Conservation (phyloP, 129 eudicot species). For the Heracleum sosnowskyi region DNA sequence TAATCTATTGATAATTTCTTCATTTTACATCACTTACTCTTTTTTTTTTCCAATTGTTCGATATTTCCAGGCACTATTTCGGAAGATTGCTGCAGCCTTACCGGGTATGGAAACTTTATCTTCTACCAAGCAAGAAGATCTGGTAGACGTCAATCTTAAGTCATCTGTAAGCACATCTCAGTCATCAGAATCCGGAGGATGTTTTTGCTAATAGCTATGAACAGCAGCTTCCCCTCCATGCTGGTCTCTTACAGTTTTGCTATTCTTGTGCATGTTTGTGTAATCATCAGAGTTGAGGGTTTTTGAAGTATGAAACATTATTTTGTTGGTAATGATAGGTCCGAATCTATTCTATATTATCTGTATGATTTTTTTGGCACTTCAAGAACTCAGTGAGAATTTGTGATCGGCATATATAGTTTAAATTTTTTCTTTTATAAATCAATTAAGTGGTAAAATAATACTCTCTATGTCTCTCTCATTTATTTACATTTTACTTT, state of each 20-base stretch:
- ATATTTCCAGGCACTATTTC: constrained; percentile 49
- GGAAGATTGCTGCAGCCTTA: constrained; percentile 80
- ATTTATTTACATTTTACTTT: too few relatives aligned
- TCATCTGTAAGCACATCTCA: constrained; percentile 26
- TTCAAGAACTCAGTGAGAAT: neutral
- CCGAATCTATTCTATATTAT: neutral
- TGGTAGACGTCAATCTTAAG: constrained; percentile 83
- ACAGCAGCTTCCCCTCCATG: neutral
- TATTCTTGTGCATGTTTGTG: neutral
- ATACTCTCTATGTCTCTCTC: too few relatives aligned
- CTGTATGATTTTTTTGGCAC: neutral
- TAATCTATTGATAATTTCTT: neutral
- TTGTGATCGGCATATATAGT: neutral
- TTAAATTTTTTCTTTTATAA: neutral
- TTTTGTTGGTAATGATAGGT: neutral
- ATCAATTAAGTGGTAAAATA: neutral
- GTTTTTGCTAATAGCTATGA: constrained; percentile 3
- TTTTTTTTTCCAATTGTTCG: neutral
- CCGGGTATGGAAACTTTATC: constrained; percentile 81
- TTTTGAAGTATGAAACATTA: neutral
- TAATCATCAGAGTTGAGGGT: neutral
- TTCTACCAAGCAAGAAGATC: constrained; percentile 67
- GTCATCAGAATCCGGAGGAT: constrained; percentile 10
- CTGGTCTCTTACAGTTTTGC: neutral
- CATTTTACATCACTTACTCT: neutral